A percentile compares a stretch with the other conserved stretches of the same genome.
These are phyloP conservation scores for Wickerhamomyces bovis DNA, from an alignment of 805 yeast species.

Conservation along the genomic window DNA sequence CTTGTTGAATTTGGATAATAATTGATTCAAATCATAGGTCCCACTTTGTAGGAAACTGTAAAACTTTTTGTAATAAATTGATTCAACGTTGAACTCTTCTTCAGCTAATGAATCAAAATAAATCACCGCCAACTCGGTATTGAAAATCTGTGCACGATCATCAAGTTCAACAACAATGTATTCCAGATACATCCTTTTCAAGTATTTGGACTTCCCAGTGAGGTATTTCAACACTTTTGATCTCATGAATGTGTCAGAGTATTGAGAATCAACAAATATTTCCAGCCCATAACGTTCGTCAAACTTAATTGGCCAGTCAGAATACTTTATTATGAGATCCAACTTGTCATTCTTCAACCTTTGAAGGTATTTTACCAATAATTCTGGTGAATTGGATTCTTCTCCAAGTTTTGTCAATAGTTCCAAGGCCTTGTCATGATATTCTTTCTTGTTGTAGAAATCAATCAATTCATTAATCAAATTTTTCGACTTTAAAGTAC, in stretches of 20 bases:
- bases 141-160: conserved; percentile 32
- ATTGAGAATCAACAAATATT: conserved; percentile 60
- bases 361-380: conserved; percentile 47
- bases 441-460: conserved; percentile 57
- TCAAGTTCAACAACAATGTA: conserved; percentile 38
- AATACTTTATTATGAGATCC: conserved; percentile 50
- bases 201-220: conserved; percentile 28
- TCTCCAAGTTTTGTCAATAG: conserved; percentile 40
- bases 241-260: conserved; percentile 53
- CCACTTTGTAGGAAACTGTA: conserved; percentile 27
- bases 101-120: conserved; percentile 32
- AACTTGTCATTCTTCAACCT: conserved; percentile 43
- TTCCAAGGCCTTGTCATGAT: conserved; percentile 62
- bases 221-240: conserved; percentile 43
- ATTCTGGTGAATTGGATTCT: conserved; percentile 7
- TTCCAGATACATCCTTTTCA: conserved; percentile 46
- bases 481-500: conserved; percentile 39
- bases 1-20: background rate
- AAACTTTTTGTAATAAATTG: conserved; percentile 27
- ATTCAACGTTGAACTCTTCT: conserved; percentile 4
- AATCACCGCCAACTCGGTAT: conserved; percentile 37
- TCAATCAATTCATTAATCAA: conserved; percentile 68
- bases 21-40: background rate
- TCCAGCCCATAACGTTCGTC: background rate
- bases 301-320: conserved; percentile 41